Conservation (phyloP, 257 asterid genomes). For the Nemophila menziesii region DNA sequence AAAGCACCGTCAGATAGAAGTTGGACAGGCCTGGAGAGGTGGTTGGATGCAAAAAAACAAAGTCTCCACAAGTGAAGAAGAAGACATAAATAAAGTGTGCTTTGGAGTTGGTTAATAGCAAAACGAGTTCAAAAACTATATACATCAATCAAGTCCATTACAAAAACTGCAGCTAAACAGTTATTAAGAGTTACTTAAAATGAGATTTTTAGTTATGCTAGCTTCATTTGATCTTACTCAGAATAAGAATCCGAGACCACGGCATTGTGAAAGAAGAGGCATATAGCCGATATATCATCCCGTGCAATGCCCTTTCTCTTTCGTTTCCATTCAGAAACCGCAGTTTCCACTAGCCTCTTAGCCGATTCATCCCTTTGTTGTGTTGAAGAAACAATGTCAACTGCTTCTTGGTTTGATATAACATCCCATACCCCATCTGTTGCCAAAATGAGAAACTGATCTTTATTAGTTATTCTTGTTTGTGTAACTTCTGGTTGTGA, state of each 20-base stretch:
- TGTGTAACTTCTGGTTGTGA: slow-evolving; percentile 67
- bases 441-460: slow-evolving; percentile 58
- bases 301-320: slow-evolving; percentile 39
- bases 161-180: not conserved
- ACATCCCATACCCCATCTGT: slow-evolving; percentile 95
- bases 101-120: too few species aligned
- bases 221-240: slow-evolving; percentile 2
- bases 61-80: too few species aligned
- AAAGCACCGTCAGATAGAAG: too few species aligned
- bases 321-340: slow-evolving; percentile 51
- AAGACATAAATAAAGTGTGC: too few species aligned
- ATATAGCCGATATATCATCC: slow-evolving; percentile 70
- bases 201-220: slow-evolving; percentile 1
- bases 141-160: not conserved
- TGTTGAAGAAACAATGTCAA: slow-evolving; percentile 41
- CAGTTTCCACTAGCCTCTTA: slow-evolving; percentile 49
- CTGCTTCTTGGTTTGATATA: slow-evolving; percentile 60
- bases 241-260: slow-evolving; percentile 3
- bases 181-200: not conserved
- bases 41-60: too few species aligned
- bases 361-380: slow-evolving; percentile 41
- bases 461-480: slow-evolving; percentile 34
- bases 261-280: slow-evolving; percentile 44
- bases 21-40: too few species aligned
- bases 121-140: too few species aligned